Conservation (phyloP, 75 land plant genomes). For the Cupressus sempervirens region DNA sequence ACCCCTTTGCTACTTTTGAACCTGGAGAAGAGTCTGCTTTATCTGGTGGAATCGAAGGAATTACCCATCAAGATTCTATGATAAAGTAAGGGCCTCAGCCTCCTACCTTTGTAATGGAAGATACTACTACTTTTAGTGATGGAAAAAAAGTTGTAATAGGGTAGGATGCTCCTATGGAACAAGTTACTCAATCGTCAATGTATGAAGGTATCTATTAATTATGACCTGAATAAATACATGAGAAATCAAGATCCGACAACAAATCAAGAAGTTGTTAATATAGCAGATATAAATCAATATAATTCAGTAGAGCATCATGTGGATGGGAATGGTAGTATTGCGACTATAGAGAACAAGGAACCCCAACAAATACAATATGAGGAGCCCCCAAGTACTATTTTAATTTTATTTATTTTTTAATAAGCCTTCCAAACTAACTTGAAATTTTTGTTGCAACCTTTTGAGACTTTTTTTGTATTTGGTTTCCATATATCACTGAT, state of each 20-base stretch:
- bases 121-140: neutral
- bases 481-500: neutral
- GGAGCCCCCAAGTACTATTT: neutral
- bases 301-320: constrained; percentile 25
- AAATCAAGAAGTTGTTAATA: constrained; percentile 12
- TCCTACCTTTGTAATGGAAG: constrained; percentile 8
- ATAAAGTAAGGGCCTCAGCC: constrained; percentile 7
- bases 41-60: constrained; percentile 12
- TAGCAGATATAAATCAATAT: constrained; percentile 11
- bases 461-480: neutral
- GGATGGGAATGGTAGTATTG: too few relatives aligned
- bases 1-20: constrained; percentile 1
- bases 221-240: constrained; percentile 16
- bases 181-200: constrained; percentile 12
- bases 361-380: neutral
- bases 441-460: neutral
- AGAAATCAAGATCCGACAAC: too few relatives aligned
- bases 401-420: neutral
- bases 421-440: neutral
- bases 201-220: constrained; percentile 21
- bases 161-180: constrained; percentile 10
- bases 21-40: constrained; percentile 11
- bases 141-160: constrained; percentile 2
- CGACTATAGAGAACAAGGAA: neutral
- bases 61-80: constrained; percentile 10